Evolutionary conservation across 225 moss, liverwort and hornwort species (phyloP).

Genomic region (Sphagnum contortum): DNA sequence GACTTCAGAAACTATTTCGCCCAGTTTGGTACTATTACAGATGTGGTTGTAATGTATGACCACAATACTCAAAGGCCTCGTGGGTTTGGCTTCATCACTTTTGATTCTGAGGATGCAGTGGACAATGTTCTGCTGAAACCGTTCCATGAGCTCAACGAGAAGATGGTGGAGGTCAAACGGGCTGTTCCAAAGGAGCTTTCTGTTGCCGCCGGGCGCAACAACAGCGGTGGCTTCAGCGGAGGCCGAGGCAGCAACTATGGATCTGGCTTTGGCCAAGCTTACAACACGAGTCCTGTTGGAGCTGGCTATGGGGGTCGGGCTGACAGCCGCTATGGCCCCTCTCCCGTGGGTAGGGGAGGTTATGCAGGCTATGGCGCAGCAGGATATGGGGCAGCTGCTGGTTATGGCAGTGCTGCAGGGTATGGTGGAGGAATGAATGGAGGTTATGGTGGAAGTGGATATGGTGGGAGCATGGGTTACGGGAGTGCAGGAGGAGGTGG

Average conservation of each 20-base stretch:
- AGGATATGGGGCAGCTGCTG: conserved; percentile 44
- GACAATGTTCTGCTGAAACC: conserved; percentile 12
- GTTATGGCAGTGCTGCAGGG: conserved; percentile 71
- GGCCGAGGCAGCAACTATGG: too few relatives aligned
- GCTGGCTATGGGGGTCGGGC: conserved; percentile 89
- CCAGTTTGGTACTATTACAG: conserved; percentile 21
- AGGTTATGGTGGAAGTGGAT: conserved; percentile 80
- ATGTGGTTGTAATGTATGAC: conserved; percentile 20
- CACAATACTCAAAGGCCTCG: conserved; percentile 20
- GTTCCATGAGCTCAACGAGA: too few relatives aligned
- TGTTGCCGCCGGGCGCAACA: too few relatives aligned
- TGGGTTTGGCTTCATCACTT: conserved; percentile 19
- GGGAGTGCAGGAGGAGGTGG: conserved; percentile 65
- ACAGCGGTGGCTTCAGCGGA: too few relatives aligned
- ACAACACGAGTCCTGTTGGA: conserved; percentile 64
- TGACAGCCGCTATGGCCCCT: conserved; percentile 75
- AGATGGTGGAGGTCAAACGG: too few relatives aligned
- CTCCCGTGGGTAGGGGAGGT: conserved; percentile 60
- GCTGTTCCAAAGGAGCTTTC: too few relatives aligned
- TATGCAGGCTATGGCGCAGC: conserved; percentile 65
- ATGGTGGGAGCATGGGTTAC: conserved; percentile 70
- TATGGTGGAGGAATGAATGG: conserved; percentile 87
- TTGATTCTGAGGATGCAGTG: conserved; percentile 18
- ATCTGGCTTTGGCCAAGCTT: conserved; percentile 4
- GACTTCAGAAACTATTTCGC: conserved; percentile 21